Evolutionary conservation across 192 early-diverging fungal species (phyloP), one percentile per base, ranked within the genome.

Genomic region (Entomortierella beljakovae): DNA sequence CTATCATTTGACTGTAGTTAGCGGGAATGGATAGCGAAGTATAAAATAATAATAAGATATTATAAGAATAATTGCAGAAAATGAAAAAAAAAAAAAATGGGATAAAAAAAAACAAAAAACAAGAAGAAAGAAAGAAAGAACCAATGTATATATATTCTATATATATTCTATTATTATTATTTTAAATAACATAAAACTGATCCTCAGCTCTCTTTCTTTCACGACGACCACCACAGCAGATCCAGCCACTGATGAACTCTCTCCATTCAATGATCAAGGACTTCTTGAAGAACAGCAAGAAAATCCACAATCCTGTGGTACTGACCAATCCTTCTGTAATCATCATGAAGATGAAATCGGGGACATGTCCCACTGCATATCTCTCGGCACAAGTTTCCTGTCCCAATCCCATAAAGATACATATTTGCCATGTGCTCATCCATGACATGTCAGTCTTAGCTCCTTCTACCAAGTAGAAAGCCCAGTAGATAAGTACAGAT

Each of bases 401-500:
- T 6, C 73, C 69, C 50, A 22, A 15, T 5, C 28, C 11, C 31
- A 48, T 70, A 20, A 85, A 67, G 68, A 87, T 87, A 61, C 85
- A 87, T 4, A 68, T 31, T 5, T 82, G 42, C 85, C 85, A 87
- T 13, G 70, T 63, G 26, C 63, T 63, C 38, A 80, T 68, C 56
- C 82, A 72, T 0, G 57, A 55, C 33, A 69, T 57, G 40, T 84
- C 66, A 3, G 82, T 64, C 38, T 81, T 81, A 29, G 70, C 42
- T 6, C 84, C 69, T 51, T 83, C 81, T 3, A 81, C 80, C 15
- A 84, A 42, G 38, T 87, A 87, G 61, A 87, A 84, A 9, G 84
- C 64, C 85, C 83, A 84, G 70, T 87, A 87, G 54, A 87, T 81
- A 15, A 87, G 52, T 7, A 84, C 81, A 10, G 85, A 83, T 6